Evolutionary conservation across 1,284 basidiomycete genomes (phyloP).

Genomic region (Puccinia novopanici): DNA sequence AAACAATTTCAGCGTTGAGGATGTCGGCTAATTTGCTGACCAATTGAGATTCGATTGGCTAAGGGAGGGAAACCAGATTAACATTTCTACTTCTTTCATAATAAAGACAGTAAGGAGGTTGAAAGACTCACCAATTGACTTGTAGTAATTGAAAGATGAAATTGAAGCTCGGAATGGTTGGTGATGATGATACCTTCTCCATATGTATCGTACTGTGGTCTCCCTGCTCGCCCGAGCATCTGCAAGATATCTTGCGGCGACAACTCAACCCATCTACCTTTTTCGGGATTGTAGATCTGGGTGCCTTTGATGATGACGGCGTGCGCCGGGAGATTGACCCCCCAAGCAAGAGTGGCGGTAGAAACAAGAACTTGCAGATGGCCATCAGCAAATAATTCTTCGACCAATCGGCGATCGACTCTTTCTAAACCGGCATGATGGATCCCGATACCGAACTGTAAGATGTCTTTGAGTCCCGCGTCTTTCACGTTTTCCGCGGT

Average conservation of each 20-base stretch:
- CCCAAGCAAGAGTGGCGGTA: conserved; percentile 98
- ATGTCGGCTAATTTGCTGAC: conserved; percentile 91
- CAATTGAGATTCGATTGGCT: conserved; percentile 93
- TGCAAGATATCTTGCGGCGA: conserved; percentile 96
- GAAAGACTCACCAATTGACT: conserved; percentile 68
- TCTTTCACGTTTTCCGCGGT: conserved; percentile 85
- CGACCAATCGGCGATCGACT: conserved; percentile 87
- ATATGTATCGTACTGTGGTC: conserved; percentile 95
- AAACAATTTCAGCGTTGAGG: conserved; percentile 94
- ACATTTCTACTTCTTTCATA: neutral
- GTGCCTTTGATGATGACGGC: conserved; percentile 99
- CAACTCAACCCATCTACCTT: conserved; percentile 94
- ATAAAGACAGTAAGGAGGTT: neutral
- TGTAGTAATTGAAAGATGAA: conserved; percentile 89
- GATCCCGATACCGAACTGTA: conserved; percentile 96
- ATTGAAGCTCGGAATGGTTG: conserved; percentile 93
- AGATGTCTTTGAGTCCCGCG: conserved; percentile 77
- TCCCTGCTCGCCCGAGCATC: conserved; percentile 97
- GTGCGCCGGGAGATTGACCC: conserved; percentile 96
- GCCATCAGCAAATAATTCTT: conserved; percentile 90
- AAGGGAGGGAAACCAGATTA: conserved; percentile 53
- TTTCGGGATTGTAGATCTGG: conserved; percentile 98
- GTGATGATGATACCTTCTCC: conserved; percentile 99
- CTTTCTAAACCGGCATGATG: conserved; percentile 99
- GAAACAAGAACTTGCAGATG: conserved; percentile 93